Base-by-base conservation (phyloP, 805 yeast species). In the Candida verbasci region DNA sequence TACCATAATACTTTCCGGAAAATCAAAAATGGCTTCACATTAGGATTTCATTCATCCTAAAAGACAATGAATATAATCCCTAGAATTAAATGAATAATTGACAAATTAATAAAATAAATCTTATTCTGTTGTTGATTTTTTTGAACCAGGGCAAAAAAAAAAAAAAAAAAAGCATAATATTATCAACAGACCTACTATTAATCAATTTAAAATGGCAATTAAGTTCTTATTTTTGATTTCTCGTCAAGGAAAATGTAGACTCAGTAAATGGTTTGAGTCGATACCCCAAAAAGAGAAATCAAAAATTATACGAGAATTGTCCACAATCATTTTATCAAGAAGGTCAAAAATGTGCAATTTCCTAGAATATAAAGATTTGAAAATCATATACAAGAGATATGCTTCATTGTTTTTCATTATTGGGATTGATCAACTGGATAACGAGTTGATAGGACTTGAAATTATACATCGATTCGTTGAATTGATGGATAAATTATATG, bases 281-380 rank as follows among this genome's bases (percentile, higher is more conserved):
- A 68, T 82, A 31, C 72, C 84, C n/a, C 83, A 82, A 49, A 87
- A 86, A 55, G 96, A 88, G 48, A 88, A 89, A 63, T 70, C 81
- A 35, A 84, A 85, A 60, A 79, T 88, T 39, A 80, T 85, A 35
- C 76, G 86, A 49, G 97, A 93, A 50, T 72, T 93, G 39, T 81
- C 95, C 7, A 87, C 96, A 3, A 64, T 87, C 27, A 86, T 93
- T 17, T 74, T 94, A 30, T 72, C 87, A 9, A 73, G 99, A 44
- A 76, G 94, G 42, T 83, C 95, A 21, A 88, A 86, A 60, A 91
- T 93, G 97, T 89, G 97, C 62, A 91, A 88, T 58, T 88, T 89
- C 38, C 65, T 89, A 31, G 97, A 89, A 56, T 85, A 86, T 56
- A 80, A 80, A 45, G 91, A 82, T 53, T 72, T 80, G 39, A 93